Evolutionary conservation across 2,329 filamentous ascomycete species (phyloP), one percentile per base, ranked within the genome.

Genomic region (Elsinoe ampelina): DNA sequence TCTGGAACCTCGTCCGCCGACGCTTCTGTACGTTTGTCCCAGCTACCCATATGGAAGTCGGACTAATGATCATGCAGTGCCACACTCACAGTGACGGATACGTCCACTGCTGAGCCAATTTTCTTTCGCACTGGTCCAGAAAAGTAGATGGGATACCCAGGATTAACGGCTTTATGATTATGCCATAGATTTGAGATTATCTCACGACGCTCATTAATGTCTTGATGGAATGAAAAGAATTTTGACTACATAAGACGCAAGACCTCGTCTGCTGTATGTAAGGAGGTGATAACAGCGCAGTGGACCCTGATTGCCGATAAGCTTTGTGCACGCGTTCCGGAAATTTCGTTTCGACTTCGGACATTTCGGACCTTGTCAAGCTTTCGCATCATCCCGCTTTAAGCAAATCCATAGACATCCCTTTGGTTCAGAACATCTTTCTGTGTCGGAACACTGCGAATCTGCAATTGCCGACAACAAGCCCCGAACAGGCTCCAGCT

Each of bases 11-110:
- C 45, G 8, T 45, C 41, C 12, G 41, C 41, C 22, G 57, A 52
- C 22, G 39, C n/a, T 43, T n/a, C 51, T 59, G 96, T 89, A 58
- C 96, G 73, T 30, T 7, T 8, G 26, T 8, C 26, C 26, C 2
- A 30, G 26, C 2, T 30, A 30, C 7, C 7, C 7, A 8, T 8
- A 30, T 7, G 26, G 26, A 30, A 30, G 26, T 30, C 26, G 7
- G 26, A 30, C 26, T 30, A 7, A 30, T 30, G 26, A 30, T 30
- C 26, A 30, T 30, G 2, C 7, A 30, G 26, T 65, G 64, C 54
- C 64, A 66, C 58, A 65, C 64, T 10, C 64, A 65, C 55, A 58
- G 61, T 12, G 60, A 63, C 19, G 63, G 64, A 11, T 60, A 61
- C 32, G 61, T 65, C 6, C 64, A 66, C 58, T 65, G 64, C 19